Conservation (phyloP, 2,329 filamentous ascomycete genomes). For the Aureobasidium leucospermi region DNA sequence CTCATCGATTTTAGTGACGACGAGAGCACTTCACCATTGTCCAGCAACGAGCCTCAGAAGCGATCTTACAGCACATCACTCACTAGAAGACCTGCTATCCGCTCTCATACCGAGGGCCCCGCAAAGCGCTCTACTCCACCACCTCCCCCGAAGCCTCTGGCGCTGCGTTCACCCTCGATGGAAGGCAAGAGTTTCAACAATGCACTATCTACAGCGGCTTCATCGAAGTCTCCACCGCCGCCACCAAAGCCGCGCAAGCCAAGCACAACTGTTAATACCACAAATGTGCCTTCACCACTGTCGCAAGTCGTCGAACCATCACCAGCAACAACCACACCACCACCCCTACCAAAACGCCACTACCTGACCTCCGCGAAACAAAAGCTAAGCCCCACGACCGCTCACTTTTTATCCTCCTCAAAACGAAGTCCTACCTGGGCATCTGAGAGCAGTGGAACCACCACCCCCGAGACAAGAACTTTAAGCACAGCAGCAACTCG, state of each 20-base stretch:
- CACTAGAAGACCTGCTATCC: background rate
- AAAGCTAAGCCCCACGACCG: constrained; percentile 27
- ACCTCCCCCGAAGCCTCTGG: constrained; percentile 29
- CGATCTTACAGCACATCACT: background rate
- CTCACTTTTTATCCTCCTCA: constrained; percentile 23
- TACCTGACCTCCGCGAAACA: constrained; percentile 32
- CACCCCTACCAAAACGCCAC: constrained; percentile 25
- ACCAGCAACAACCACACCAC: constrained; percentile 14
- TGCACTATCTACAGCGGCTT: constrained; percentile 17
- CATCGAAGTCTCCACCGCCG: constrained; percentile 15
- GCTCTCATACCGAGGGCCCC: background rate
- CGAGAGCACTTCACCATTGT: constrained; percentile 23
- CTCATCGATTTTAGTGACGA: constrained; percentile 44
- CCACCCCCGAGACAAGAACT: constrained; percentile 1
- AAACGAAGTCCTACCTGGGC: constrained; percentile 13
- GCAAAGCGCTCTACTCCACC: constrained; percentile 16
- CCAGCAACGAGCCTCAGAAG: background rate
- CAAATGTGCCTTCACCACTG: constrained; percentile 24
- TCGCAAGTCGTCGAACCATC: constrained; percentile 27
- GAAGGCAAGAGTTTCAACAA: constrained; percentile 17
- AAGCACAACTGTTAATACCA: constrained; percentile 26
- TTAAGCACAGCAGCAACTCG: constrained; percentile 13
- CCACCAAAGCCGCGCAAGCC: constrained; percentile 31
- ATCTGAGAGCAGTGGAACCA: constrained; percentile 9
- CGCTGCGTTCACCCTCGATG: constrained; percentile 34